Conservation (phyloP, 495 filamentous ascomycete genomes). For the Neurospora sp. region DNA sequence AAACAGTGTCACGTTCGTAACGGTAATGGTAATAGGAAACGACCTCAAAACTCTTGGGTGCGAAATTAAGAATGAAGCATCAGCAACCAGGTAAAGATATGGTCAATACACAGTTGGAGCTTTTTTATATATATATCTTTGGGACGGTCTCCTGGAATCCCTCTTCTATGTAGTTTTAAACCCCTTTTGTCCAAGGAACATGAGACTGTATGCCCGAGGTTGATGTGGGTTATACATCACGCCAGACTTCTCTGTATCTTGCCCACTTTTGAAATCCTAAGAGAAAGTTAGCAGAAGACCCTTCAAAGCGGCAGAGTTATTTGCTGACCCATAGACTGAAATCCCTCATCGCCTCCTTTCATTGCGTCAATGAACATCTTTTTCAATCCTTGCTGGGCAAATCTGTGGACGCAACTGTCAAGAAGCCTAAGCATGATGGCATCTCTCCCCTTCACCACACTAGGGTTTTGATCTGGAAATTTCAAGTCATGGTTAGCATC, state of each 20-base stretch:
- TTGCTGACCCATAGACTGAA: constrained; percentile 35
- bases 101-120: background rate
- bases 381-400: constrained; percentile 30
- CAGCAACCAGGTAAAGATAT: background rate
- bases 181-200: background rate
- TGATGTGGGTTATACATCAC: constrained; percentile 15
- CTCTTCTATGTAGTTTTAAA: background rate
- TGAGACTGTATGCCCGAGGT: background rate
- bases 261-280: constrained; percentile 42
- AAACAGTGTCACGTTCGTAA: background rate
- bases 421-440: constrained; percentile 37
- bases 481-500: background rate
- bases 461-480: constrained; percentile 20
- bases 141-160: background rate
- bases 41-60: background rate
- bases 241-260: constrained; percentile 38
- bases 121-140: background rate
- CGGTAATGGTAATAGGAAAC: background rate
- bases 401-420: constrained; percentile 30
- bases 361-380: constrained; percentile 36
- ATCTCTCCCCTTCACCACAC: constrained; percentile 27
- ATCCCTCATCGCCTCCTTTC: constrained; percentile 33
- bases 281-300: background rate
- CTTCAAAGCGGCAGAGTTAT: background rate
- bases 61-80: background rate